Evolutionary conservation across 177 flowering plant genomes (phyloP), one percentile per base, ranked within the genome.

Genomic region (Tripterygium wilfordii): DNA sequence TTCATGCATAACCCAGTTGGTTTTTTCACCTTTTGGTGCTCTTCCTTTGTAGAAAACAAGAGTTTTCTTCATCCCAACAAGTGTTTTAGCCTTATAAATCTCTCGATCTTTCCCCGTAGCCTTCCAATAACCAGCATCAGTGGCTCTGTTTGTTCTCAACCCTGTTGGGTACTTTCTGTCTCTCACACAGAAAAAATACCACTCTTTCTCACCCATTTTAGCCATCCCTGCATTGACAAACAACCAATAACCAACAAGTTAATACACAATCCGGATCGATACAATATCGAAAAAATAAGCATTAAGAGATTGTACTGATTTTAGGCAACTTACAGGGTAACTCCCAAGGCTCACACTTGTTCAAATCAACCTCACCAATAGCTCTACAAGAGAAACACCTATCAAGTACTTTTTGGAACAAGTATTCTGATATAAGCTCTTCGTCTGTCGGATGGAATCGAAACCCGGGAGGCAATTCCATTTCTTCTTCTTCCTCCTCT

Each of bases 301-400:
- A n/a, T n/a, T n/a, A n/a, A n/a, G n/a, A n/a, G n/a, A 10, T 1
- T 33, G 20, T 5, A 27, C 51, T 10, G 42, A 23, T 21, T 18
- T 49, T 8, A 19, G 16, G 6, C 24, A 43, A 68, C 84, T 68
- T 63, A 82, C 88, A 35, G 41, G 88, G 88, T 67, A 82, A 71
- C 42, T 81, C 88, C 88, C 88, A 81, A 4, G 88, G 84, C 64
- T 81, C 84, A 27, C 68, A 70, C 70, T 74, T 78, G 64, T 81
- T 81, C 56, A 81, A 58, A 59, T 81, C 88, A 7, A 68, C 88
- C 38, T 76, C 78, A 12, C 79, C 80, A 8, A 81, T 72, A 2
- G 82, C 82, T 49, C 21, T 43, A 2, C 80, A 61, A 5, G 9
- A 36, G 63, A 78, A 81, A 29, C 44, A 36, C 45, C 23, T 61